Conservation (phyloP, 192 early-diverging fungal genomes). For the Helicostylum pulchrum region DNA sequence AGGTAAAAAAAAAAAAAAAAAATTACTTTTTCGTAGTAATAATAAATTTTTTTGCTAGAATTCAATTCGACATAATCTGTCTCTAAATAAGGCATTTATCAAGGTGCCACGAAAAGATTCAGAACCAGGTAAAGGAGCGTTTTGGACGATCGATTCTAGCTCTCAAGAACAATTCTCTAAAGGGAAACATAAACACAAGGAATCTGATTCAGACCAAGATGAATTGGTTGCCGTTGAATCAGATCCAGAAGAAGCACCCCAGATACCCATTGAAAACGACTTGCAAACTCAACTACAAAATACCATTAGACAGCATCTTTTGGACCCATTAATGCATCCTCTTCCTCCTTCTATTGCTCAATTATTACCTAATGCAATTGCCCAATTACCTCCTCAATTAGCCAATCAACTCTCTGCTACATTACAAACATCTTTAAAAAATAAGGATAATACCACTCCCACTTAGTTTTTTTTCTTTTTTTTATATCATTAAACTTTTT, state of each 20-base stretch:
- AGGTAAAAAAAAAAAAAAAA: constrained; percentile 50
- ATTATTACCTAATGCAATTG: constrained; percentile 33
- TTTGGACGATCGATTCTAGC: constrained; percentile 83
- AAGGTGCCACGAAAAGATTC: constrained; percentile 77
- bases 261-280: constrained; percentile 9
- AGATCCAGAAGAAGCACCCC: not conserved
- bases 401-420: constrained; percentile 8
- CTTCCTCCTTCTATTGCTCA: constrained; percentile 30
- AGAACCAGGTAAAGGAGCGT: constrained; percentile 90
- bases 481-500: no score
- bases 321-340: constrained; percentile 26
- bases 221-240: not conserved
- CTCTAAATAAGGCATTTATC: constrained; percentile 88
- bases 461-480: not conserved
- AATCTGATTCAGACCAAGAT: not conserved
- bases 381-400: constrained; percentile 29
- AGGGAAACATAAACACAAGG: constrained; percentile 63
- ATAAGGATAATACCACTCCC: not conserved
- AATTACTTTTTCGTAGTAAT: not conserved
- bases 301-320: constrained; percentile 33
- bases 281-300: constrained; percentile 31
- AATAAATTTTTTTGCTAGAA: constrained; percentile 51
- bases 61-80: constrained; percentile 92
- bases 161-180: constrained; percentile 66
- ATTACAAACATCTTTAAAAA: constrained; percentile 6